Conservation (phyloP, 805 yeast species). For the Cyberlindnera maritima region DNA sequence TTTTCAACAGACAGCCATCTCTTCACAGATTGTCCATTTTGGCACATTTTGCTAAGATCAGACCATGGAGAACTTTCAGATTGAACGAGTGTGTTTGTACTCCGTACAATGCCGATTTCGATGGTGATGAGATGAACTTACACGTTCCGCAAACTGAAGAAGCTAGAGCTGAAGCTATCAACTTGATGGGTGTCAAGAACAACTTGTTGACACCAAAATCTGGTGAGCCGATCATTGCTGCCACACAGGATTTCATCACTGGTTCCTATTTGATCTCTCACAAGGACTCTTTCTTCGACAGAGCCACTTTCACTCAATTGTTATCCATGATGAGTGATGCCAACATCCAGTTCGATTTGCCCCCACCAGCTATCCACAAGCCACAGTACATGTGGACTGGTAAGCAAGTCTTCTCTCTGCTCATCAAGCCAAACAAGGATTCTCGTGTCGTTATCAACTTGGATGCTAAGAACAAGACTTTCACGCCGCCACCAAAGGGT, state of each 20-base stretch:
- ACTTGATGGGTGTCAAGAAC: constrained; percentile 96
- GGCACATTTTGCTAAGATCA: constrained; percentile 91
- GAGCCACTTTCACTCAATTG: constrained; percentile 78
- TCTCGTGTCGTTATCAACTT: constrained; percentile 84
- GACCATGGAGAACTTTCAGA: constrained; percentile 98
- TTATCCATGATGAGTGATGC: constrained; percentile 97
- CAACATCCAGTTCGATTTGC: constrained; percentile 79
- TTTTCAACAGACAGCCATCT: constrained; percentile 97
- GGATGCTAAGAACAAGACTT: constrained; percentile 94
- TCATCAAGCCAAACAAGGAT: constrained; percentile 75
- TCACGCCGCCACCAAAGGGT: constrained; percentile 67
- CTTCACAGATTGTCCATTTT: constrained; percentile 90
- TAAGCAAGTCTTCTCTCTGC: constrained; percentile 85
- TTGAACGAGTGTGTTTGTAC: constrained; percentile 98
- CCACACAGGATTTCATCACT: constrained; percentile 98
- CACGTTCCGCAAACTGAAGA: constrained; percentile 99
- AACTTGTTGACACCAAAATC: constrained; percentile 93
- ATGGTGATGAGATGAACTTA: constrained; percentile 98
- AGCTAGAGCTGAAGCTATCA: constrained; percentile 98
- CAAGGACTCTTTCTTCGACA: constrained; percentile 89
- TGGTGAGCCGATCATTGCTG: constrained; percentile 99
- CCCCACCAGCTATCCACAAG: constrained; percentile 91
- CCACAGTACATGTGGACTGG: constrained; percentile 96
- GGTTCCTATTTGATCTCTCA: constrained; percentile 91
- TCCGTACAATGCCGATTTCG: constrained; percentile 98